A percentile compares a stretch with the other conserved stretches of the same genome.
Conservation (phyloP, 176 grass and related monocot genomes). For the Bromus sterilis region DNA sequence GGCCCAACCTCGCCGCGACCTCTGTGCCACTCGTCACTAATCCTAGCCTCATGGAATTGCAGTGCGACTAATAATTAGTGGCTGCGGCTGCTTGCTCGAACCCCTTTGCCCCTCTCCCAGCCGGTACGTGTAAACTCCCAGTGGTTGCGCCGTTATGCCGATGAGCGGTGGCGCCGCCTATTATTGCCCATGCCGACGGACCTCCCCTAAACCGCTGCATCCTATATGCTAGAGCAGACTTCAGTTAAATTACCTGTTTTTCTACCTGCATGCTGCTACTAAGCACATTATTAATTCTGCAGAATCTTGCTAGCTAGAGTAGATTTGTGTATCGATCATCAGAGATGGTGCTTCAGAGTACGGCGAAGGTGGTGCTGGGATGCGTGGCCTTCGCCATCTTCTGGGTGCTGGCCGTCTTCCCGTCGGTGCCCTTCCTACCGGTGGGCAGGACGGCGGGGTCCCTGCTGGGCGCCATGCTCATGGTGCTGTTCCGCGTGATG, state of each 20-base stretch:
- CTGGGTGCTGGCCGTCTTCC: constrained; percentile 94
- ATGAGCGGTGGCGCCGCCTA: neutral
- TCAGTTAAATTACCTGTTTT: too few relatives aligned
- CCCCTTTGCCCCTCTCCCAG: neutral
- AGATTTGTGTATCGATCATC: neutral
- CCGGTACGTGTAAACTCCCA: neutral
- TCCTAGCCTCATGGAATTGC: neutral
- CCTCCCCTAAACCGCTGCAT: neutral
- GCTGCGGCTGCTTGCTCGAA: neutral
- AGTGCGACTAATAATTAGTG: neutral
- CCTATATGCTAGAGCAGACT: too few relatives aligned
- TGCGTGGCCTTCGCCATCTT: constrained; percentile 83
- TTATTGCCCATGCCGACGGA: neutral
- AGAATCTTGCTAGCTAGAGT: too few relatives aligned
- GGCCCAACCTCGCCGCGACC: neutral
- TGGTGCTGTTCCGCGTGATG: constrained; percentile 86
- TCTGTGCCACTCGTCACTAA: neutral
- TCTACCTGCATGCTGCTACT: too few relatives aligned
- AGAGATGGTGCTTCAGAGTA: constrained; percentile 53
- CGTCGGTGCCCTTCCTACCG: constrained; percentile 86
- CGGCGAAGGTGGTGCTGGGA: constrained; percentile 72
- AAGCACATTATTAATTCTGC: too few relatives aligned
- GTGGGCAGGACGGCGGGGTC: constrained; percentile 87
- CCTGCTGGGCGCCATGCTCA: constrained; percentile 86
- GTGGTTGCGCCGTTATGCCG: neutral